A percentile compares a stretch with the other conserved stretches of the same genome.
These are phyloP conservation scores for Kodamaea sp. DNA, from an alignment of 1,139 yeast species.

Conservation along the genomic window DNA sequence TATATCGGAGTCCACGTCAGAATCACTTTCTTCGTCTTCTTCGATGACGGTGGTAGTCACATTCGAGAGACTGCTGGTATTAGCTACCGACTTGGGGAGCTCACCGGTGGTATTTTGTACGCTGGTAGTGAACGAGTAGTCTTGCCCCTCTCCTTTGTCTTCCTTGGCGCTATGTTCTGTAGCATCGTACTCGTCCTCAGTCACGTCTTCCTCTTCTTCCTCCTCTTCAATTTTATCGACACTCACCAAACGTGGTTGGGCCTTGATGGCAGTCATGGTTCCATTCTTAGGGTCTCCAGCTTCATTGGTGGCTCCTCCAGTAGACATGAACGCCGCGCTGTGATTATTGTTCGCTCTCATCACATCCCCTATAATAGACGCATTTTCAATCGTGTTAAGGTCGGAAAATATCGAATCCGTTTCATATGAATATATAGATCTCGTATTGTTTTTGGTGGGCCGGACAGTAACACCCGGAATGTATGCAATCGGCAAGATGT, in stretches of 20 bases:
- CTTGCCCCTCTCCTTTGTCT: not conserved
- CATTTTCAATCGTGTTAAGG: slow-evolving; percentile 52
- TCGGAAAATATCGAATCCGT: slow-evolving; percentile 56
- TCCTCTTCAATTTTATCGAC: slow-evolving; percentile 55
- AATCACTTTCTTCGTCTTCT: slow-evolving; percentile 26
- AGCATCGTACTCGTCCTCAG: slow-evolving; percentile 19
- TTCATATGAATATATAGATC: slow-evolving; percentile 50
- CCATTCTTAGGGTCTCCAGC: slow-evolving; percentile 10
- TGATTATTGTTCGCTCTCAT: slow-evolving; percentile 29
- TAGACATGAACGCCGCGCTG: slow-evolving; percentile 8
- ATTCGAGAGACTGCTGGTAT: slow-evolving; percentile 2
- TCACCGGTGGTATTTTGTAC: slow-evolving; percentile 6
- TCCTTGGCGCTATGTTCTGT: slow-evolving; percentile 3
- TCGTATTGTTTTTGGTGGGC: slow-evolving; percentile 48
- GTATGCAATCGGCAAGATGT: slow-evolving; percentile 89
- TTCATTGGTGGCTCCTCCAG: slow-evolving; percentile 3
- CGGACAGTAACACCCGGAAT: slow-evolving; percentile 90
- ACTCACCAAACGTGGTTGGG: slow-evolving; percentile 65
- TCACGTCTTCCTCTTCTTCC: slow-evolving; percentile 43
- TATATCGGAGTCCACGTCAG: slow-evolving; percentile 50
- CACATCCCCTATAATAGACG: slow-evolving; percentile 56
- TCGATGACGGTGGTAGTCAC: slow-evolving; percentile 12
- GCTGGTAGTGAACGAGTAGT: slow-evolving; percentile 6
- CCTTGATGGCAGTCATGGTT: slow-evolving; percentile 70
- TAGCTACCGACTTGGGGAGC: slow-evolving; percentile 1